Base-by-base conservation (phyloP, 495 filamentous ascomycete species). In the Pyrenula aspistea region DNA sequence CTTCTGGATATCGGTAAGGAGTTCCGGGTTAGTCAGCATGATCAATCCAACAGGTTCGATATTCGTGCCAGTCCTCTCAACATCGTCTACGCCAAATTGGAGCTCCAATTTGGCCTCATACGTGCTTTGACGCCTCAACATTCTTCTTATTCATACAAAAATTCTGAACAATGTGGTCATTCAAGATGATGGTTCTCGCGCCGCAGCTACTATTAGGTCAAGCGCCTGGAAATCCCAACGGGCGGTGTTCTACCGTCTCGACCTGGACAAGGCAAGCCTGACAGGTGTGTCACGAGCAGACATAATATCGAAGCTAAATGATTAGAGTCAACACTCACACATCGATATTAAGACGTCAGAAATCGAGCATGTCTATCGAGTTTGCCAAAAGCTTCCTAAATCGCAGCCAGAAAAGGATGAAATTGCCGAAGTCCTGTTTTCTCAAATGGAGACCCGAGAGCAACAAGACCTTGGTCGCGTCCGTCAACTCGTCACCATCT, bases 51-150 rank as follows among this genome's bases (percentile, higher is more conserved):
- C 1, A 21, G 24, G 22, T 2, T 22, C 2, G 50, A 4, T 0
- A 36, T 2, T 31, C 8, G 54, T 59, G 8, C 56, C 56, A 24
- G 12, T 15, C 21, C 47, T 0, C 2, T 36, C 57, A 77, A 59
- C 25, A 58, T 10, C 71, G 58, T 25, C 61, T 75, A 0, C 63
- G 80, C 19, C 4, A 73, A 75, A 23, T 67, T 83, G 2, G 80
- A 83, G 55, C 68, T 85, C 10, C 75, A 71, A 10, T 80, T 81
- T 57, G 67, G 66, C 1, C 62, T 81, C 2, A 62, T 85, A 54
- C 68, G 82, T 20, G 77, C 78, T 1, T 71, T 75, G 15, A 82
- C 79, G 0, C 74, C 80, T 4, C 76, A 78, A 56, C 83, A 82
- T 56, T 70, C 69, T 3, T 63, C 64, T 1, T 83, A 82, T 57